These are phyloP conservation scores for Tetraselmis striata DNA, from an alignment of 139 green algal genomes.

Conservation along the genomic window DNA sequence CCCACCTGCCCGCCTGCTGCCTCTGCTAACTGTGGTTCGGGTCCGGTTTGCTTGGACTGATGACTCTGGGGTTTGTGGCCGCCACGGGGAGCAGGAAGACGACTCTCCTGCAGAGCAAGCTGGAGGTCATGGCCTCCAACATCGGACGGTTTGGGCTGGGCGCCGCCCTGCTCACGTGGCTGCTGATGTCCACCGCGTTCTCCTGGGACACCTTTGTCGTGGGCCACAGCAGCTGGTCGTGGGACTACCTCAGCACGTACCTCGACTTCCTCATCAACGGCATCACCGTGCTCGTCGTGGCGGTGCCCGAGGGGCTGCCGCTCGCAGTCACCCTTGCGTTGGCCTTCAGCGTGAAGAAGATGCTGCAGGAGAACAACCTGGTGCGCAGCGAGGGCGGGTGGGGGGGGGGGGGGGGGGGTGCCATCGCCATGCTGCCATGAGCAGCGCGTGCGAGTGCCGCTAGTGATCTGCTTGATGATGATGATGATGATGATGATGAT, in stretches of 20 bases:
- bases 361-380: constrained; percentile 54
- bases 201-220: constrained; percentile 41
- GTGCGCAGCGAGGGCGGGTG: constrained; percentile 11
- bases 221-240: constrained; percentile 30
- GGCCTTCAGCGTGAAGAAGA: constrained; percentile 68
- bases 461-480: too few species aligned
- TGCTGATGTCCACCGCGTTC: neutral
- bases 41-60: neutral
- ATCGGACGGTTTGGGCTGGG: constrained; percentile 68
- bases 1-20: too few species aligned
- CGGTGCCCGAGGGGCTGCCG: constrained; percentile 82
- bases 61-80: neutral
- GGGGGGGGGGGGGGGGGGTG: too few species aligned
- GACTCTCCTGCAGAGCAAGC: constrained; percentile 66
- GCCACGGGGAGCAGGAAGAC: constrained; percentile 35
- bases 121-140: constrained; percentile 54
- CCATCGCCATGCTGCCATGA: too few species aligned
- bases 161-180: constrained; percentile 32
- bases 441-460: too few species aligned
- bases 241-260: constrained; percentile 50
- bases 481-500: too few species aligned
- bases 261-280: constrained; percentile 64
- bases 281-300: constrained; percentile 82
- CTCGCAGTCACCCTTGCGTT: constrained; percentile 81
- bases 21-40: too few species aligned